phyloP scores from a whole-genome alignment of 2,329 filamentous ascomycete genomes.

The Aspergillus costaricaensis region DNA sequence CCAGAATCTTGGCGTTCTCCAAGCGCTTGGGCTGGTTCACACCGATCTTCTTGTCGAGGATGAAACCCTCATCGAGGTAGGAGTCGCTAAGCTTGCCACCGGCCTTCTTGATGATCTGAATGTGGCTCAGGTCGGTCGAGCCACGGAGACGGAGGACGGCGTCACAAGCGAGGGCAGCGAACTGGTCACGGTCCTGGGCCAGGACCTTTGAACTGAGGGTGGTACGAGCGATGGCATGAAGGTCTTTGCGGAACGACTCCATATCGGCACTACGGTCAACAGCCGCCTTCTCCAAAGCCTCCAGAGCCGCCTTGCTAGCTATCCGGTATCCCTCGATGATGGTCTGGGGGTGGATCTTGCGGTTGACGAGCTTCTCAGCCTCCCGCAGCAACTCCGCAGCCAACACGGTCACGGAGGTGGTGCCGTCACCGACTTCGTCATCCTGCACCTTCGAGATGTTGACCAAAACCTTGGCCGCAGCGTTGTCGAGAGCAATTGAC shows the following conservation, averaged over 20 bases:
- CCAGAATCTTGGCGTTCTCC: slow-evolving; percentile 96
- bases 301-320: slow-evolving; percentile 84
- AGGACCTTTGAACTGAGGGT: slow-evolving; percentile 97
- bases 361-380: slow-evolving; percentile 94
- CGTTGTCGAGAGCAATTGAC: slow-evolving; percentile 96
- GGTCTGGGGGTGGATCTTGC: slow-evolving; percentile 98
- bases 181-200: slow-evolving; percentile 89
- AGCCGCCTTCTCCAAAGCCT: slow-evolving; percentile 78
- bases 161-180: slow-evolving; percentile 84
- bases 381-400: slow-evolving; percentile 93
- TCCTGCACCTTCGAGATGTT: slow-evolving; percentile 99
- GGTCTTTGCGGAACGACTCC: slow-evolving; percentile 83
- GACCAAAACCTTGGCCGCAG: slow-evolving; percentile 94
- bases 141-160: slow-evolving; percentile 87
- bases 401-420: slow-evolving; percentile 94
- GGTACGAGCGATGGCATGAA: slow-evolving; percentile 87
- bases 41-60: slow-evolving; percentile 97
- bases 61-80: slow-evolving; percentile 97
- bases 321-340: slow-evolving; percentile 99
- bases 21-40: slow-evolving; percentile 97
- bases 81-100: slow-evolving; percentile 97
- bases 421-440: slow-evolving; percentile 97
- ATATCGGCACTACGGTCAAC: slow-evolving; percentile 86
- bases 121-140: slow-evolving; percentile 92
- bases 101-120: slow-evolving; percentile 99